Evolutionary conservation across 1,139 yeast species (phyloP).

Genomic region (Taiozyma sp.): DNA sequence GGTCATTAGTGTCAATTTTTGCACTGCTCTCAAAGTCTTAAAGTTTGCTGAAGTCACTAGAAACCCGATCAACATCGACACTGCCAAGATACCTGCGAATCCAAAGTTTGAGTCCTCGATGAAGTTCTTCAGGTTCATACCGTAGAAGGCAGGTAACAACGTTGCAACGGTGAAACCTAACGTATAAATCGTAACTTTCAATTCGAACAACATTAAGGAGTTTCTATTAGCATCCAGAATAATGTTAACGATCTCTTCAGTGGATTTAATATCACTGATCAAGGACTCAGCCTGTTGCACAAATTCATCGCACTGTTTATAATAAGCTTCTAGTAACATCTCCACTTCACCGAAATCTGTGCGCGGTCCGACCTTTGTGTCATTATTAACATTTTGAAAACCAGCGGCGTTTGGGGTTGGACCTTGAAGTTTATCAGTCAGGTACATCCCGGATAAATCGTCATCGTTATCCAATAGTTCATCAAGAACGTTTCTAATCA

Average conservation of each 20-base stretch:
- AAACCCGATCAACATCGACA: slow-evolving; percentile 36
- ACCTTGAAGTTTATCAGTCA: slow-evolving; percentile 37
- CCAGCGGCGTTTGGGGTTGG: background rate
- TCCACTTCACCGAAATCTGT: slow-evolving; percentile 65
- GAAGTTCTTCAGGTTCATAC: slow-evolving; percentile 76
- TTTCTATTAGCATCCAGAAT: slow-evolving; percentile 76
- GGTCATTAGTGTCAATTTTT: slow-evolving; percentile 38
- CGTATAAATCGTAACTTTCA: slow-evolving; percentile 63
- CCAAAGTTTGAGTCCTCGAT: slow-evolving; percentile 56
- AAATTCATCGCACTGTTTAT: slow-evolving; percentile 72
- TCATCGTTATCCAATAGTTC: slow-evolving; percentile 85
- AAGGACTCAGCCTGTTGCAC: slow-evolving; percentile 73
- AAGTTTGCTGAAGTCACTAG: slow-evolving; percentile 34
- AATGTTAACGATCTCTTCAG: slow-evolving; percentile 77
- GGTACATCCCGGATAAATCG: slow-evolving; percentile 62
- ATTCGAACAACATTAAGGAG: slow-evolving; percentile 66
- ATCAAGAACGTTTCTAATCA: slow-evolving; percentile 81
- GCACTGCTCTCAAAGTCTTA: slow-evolving; percentile 36
- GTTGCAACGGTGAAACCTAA: slow-evolving; percentile 53
- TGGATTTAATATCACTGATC: slow-evolving; percentile 65
- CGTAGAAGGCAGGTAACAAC: slow-evolving; percentile 70
- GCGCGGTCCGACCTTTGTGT: slow-evolving; percentile 24
- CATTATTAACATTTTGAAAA: slow-evolving; percentile 2
- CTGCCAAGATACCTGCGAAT: slow-evolving; percentile 37
- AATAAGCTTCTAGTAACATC: slow-evolving; percentile 68